Base-by-base conservation (phyloP, 345 rosid species). In the Hypericum perforatum region DNA sequence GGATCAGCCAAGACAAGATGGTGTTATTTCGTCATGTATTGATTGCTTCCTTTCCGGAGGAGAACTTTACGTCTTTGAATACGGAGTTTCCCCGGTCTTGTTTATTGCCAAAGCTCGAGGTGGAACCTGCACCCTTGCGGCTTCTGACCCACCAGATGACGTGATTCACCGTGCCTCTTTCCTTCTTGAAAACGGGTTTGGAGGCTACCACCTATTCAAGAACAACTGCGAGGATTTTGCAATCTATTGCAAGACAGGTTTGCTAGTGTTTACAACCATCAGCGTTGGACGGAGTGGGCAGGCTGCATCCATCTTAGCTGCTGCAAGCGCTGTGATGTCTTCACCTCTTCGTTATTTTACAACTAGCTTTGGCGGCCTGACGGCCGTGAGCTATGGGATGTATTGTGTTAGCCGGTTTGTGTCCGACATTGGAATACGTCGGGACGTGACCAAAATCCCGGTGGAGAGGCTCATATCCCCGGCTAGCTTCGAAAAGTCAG, bases 181-280 rank as follows among this genome's bases (percentile, higher is more conserved):
- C 63, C 86, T 88, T 9, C 71, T 66, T 0, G 71, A 43, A 37
- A 82, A 85, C 37, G 95, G 95, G 22, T 85, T 89, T 58, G 96
- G 91, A 42, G 78, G 16, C 12, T 89, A 82, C 56, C 11, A 76
- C 63, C 56, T 79, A 14, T 82, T 82, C 68, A 77, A 70, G 63
- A 88, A 88, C 66, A 84, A 82, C 54, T 84, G 94, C 13, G 88
- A 84, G 72, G 88, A 84, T 63, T 84, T 84, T 11, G 94, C 96
- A 1, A 75, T 72, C 12, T 82, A 84, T 64, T 88, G 94, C 39
- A 88, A 84, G 63, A 84, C 94, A 0, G 77, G 90, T 50, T 52
- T 80, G 43, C 78, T 84, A 0, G 78, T 77, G 49, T 52, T 49
- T 69, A 49, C 71, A 12, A 74, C 44, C 53, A 52, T 80, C 43